Conservation (phyloP, 2,329 filamentous ascomycete genomes). For the Chaetomium sp. region DNA sequence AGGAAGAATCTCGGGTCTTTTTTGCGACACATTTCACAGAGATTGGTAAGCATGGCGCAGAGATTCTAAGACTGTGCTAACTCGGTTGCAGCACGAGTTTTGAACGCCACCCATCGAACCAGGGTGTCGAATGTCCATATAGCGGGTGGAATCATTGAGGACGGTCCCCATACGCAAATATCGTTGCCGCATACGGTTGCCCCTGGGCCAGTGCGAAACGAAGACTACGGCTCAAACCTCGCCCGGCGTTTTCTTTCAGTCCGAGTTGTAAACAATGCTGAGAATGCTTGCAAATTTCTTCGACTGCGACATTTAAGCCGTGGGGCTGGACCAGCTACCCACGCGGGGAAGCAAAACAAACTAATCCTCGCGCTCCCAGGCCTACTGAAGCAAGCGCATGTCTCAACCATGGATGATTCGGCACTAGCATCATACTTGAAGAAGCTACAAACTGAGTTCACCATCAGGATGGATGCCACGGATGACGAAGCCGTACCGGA, state of each 20-base stretch:
- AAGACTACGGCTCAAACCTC: constrained; percentile 78
- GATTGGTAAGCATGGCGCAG: constrained; percentile 41
- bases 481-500: constrained; percentile 2
- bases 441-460: constrained; percentile 68
- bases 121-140: constrained; percentile 79
- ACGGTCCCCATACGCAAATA: constrained; percentile 53
- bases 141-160: constrained; percentile 55
- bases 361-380: constrained; percentile 68
- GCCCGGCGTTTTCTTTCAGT: constrained; percentile 64
- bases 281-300: constrained; percentile 57
- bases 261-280: constrained; percentile 59
- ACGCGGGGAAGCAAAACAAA: constrained; percentile 40
- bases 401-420: constrained; percentile 58
- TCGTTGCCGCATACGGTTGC: constrained; percentile 84
- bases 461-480: constrained; percentile 8
- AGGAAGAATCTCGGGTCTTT: constrained; percentile 74
- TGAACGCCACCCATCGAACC: constrained; percentile 67
- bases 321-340: constrained; percentile 41
- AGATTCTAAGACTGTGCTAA: background rate
- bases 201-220: constrained; percentile 61
- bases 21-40: constrained; percentile 93
- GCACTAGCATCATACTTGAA: constrained; percentile 58
- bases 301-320: constrained; percentile 51
- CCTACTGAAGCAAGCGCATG: constrained; percentile 60
- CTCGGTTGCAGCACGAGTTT: constrained; percentile 55